Conservation (phyloP, 2,329 filamentous ascomycete genomes). For the Phialocephala sp. region DNA sequence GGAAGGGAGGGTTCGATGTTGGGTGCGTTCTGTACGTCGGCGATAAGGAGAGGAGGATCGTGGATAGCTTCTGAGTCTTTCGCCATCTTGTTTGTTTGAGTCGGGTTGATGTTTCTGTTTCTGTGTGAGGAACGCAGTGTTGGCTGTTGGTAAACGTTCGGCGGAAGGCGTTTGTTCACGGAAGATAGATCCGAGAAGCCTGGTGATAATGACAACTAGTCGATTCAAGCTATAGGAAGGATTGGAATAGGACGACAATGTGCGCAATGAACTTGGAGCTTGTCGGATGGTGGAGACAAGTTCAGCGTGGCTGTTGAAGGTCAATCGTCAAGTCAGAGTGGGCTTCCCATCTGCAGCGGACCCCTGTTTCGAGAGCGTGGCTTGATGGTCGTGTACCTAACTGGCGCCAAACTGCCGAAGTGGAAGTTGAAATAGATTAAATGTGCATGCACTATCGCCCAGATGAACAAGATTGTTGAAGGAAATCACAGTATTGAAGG, state of each 20-base stretch:
- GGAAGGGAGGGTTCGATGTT: neutral
- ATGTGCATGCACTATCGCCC: neutral
- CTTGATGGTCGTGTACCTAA: neutral
- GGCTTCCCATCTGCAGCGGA: neutral
- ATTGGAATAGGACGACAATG: neutral
- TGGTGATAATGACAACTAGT: neutral
- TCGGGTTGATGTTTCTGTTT: neutral
- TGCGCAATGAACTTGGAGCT: neutral
- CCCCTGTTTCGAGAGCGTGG: constrained; percentile 4
- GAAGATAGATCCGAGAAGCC: neutral
- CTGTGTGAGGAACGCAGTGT: neutral
- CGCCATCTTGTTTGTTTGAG: neutral
- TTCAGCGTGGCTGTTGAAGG: neutral
- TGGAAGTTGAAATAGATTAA: neutral
- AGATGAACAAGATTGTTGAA: neutral
- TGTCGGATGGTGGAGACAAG: neutral
- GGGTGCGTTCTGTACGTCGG: neutral
- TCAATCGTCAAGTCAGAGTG: neutral
- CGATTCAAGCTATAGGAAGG: neutral
- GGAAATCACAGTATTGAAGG: neutral
- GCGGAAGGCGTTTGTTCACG: neutral
- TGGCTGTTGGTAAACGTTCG: neutral
- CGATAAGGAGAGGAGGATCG: neutral
- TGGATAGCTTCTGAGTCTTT: neutral
- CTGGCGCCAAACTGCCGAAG: constrained; percentile 1